Evolutionary conservation across 345 rosid genomes (phyloP).

Genomic region (Turnera subulata): DNA sequence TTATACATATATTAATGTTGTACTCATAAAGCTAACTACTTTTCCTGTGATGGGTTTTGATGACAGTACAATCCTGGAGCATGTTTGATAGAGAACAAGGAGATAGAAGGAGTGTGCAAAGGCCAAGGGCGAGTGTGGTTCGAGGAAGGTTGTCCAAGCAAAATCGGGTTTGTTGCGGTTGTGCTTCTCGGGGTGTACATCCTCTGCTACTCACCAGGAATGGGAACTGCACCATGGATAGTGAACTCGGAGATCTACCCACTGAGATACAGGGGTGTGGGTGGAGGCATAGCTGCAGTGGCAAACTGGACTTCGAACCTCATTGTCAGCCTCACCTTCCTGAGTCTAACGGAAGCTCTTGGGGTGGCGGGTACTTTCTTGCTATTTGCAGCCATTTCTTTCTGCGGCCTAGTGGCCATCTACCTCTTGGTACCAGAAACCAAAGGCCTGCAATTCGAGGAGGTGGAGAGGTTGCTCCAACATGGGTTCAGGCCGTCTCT

Average conservation of each 20-base stretch:
- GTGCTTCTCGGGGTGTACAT: conserved; percentile 68
- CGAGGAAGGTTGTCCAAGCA: conserved; percentile 75
- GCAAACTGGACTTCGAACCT: conserved; percentile 76
- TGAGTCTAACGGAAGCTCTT: conserved; percentile 50
- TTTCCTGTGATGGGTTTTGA: too few relatives aligned
- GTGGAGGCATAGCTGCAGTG: conserved; percentile 82
- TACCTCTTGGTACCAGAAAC: conserved; percentile 78
- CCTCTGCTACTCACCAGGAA: conserved; percentile 66
- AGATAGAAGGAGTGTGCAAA: conserved; percentile 25
- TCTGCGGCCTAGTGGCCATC: conserved; percentile 42
- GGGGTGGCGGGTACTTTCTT: conserved; percentile 61
- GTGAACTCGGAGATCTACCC: conserved; percentile 95
- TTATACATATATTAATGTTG: not conserved
- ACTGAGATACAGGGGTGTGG: conserved; percentile 68
- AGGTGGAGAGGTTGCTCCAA: conserved; percentile 62
- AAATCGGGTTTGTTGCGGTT: conserved; percentile 62
- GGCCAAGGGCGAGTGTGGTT: conserved; percentile 41
- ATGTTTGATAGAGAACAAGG: conserved; percentile 40
- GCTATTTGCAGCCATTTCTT: conserved; percentile 53
- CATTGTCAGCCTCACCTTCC: conserved; percentile 57
- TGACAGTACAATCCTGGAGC: conserved; percentile 69
- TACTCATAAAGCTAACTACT: too few relatives aligned
- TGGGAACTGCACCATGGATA: conserved; percentile 93
- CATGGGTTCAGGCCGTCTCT: conserved; percentile 49
- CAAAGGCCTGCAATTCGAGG: conserved; percentile 75